phyloP scores from a whole-genome alignment of 345 rosid species.

The Hypericum perforatum region DNA sequence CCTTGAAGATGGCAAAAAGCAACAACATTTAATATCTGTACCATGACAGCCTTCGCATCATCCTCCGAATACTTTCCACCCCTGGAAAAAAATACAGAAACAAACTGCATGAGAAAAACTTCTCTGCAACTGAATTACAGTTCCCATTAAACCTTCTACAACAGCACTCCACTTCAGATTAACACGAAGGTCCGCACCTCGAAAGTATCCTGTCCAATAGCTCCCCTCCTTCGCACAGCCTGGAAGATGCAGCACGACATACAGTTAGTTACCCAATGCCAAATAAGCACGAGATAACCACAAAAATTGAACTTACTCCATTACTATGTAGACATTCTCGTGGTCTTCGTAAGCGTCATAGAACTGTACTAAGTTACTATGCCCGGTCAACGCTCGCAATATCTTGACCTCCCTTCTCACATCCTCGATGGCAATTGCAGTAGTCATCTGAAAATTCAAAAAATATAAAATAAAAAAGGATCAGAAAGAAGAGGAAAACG shows the following conservation, averaged over 20 bases:
- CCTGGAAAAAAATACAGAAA: constrained; percentile 25
- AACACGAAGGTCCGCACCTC: constrained; percentile 33
- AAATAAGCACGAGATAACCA: no score
- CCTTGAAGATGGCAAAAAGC: constrained; percentile 96
- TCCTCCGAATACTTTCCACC: constrained; percentile 89
- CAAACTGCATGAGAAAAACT: constrained; percentile 6
- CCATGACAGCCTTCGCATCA: constrained; percentile 75
- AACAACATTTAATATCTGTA: constrained; percentile 74
- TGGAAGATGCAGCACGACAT: constrained; percentile 21
- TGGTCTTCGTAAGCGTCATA: constrained; percentile 85
- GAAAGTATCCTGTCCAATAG: constrained; percentile 94
- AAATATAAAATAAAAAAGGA: not conserved
- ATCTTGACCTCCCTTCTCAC: constrained; percentile 96
- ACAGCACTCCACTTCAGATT: not conserved
- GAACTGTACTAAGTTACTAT: constrained; percentile 66
- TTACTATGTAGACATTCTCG: constrained; percentile 72
- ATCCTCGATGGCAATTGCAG: constrained; percentile 91
- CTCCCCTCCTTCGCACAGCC: constrained; percentile 98
- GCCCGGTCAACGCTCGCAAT: constrained; percentile 80
- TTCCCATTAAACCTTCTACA: not conserved
- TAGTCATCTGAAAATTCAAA: constrained; percentile 56
- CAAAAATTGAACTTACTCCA: constrained; percentile 62
- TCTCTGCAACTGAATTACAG: not conserved
- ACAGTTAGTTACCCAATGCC: not conserved
- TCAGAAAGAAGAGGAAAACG: not conserved